These are phyloP conservation scores for Polytrichum commune DNA, from an alignment of 225 moss, liverwort and hornwort genomes.

Conservation along the genomic window DNA sequence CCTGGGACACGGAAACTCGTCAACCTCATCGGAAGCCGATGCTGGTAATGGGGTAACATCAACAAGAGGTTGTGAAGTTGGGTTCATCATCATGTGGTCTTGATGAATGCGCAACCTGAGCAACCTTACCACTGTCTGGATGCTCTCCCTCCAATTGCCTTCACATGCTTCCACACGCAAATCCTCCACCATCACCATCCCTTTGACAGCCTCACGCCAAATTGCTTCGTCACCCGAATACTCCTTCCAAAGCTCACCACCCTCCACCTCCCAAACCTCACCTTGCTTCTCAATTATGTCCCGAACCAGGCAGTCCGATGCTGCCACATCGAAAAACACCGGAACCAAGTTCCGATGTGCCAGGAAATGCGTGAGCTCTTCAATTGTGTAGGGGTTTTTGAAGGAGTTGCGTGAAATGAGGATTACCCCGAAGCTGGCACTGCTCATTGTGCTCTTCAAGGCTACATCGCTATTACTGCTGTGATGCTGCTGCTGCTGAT, in stretches of 20 bases:
- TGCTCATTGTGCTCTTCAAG: conserved; percentile 35
- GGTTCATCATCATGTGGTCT: conserved; percentile 10
- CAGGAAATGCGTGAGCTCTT: conserved; percentile 53
- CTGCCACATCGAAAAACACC: conserved; percentile 55
- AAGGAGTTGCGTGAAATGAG: conserved; percentile 46
- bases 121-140: conserved; percentile 43
- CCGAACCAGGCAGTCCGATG: conserved; percentile 39
- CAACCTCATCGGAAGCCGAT: conserved; percentile 10
- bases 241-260: conserved; percentile 60
- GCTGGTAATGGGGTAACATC: conserved; percentile 17
- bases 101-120: conserved; percentile 23
- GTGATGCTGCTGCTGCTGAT: too few species aligned
- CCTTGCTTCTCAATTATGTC: conserved; percentile 60
- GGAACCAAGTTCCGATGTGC: conserved; percentile 51
- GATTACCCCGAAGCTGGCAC: conserved; percentile 47
- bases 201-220: conserved; percentile 45
- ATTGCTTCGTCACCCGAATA: conserved; percentile 54
- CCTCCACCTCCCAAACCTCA: conserved; percentile 53
- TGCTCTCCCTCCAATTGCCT: conserved; percentile 58
- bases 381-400: conserved; percentile 53
- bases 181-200: conserved; percentile 41
- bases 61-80: too few species aligned
- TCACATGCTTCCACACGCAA: conserved; percentile 49
- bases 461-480: conserved; percentile 25
- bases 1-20: conserved; percentile 45